Evolutionary conservation across 2,329 filamentous ascomycete genomes (phyloP), one percentile per base, ranked within the genome.

Genomic region (Pestalotiopsis sp.): DNA sequence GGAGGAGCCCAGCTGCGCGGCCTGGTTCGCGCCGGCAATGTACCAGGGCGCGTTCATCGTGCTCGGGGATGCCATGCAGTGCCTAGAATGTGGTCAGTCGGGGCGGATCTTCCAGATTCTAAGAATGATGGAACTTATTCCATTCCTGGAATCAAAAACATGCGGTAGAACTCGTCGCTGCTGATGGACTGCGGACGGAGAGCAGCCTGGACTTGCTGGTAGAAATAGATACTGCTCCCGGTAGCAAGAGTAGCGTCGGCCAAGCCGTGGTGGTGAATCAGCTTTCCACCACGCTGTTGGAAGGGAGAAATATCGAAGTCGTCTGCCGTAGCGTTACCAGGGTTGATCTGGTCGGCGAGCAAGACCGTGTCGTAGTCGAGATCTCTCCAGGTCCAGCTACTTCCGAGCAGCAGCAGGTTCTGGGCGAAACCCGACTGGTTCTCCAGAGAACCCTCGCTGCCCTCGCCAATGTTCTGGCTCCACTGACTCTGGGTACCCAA

Each of bases 121-220:
- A 0, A 9, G 2, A 1, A 36, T 9, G 31, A 9, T 9, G 31
- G 9, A 9, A 36, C 20, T 70, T 67, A 71, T 86, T 76, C 77
- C 83, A 88, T 85, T 0, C 87, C 87, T 0, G 86, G 85, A 20
- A 89, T 80, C 31, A 78, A 78, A 73, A 89, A 88, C 72, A 84
- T 83, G 0, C 80, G 76, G 75, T 86, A 90, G 74, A 86, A 86
- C 11, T 84, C 81, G 2, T 83, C 85, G 23, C 84, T 12, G 63
- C 69, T 13, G 73, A 73, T 45, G 76, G 63, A 14, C 76, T 72
- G 2, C 76, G 73, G 61, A 76, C 76, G 1, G 82, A 79, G 67
- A 85, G 80, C 5, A 83, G 74, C 5, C 75, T 45, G 12, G 12
- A 45, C 41, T 45, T 45, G 41, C 17, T 45, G 41, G 17, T 45